These are phyloP conservation scores for Anisodus acutangulus DNA, from an alignment of 257 asterid genomes.

Conservation along the genomic window DNA sequence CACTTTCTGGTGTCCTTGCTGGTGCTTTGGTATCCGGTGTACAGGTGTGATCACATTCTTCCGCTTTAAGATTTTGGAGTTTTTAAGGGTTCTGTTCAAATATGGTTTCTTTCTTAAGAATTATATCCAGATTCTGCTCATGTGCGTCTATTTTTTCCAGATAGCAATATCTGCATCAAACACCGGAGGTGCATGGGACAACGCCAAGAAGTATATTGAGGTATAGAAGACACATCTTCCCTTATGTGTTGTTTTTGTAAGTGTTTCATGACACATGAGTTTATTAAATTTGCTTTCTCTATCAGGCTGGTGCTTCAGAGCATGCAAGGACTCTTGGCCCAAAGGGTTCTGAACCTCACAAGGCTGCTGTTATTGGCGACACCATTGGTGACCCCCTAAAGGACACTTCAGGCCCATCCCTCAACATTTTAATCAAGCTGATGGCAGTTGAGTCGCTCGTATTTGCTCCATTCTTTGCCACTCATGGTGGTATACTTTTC, in stretches of 20 bases:
- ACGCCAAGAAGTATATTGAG: constrained; percentile 58
- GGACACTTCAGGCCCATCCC: constrained; percentile 61
- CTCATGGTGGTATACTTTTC: constrained; percentile 54
- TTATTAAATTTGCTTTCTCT: background rate
- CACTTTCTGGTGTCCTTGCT: constrained; percentile 88
- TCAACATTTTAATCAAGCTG: constrained; percentile 57
- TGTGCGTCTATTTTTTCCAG: constrained; percentile 25
- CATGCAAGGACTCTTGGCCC: constrained; percentile 55
- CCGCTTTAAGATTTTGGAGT: background rate
- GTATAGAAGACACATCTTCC: constrained; percentile 31
- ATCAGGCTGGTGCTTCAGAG: constrained; percentile 59
- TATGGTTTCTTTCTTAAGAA: background rate
- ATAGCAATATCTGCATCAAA: constrained; percentile 59
- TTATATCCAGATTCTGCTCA: background rate
- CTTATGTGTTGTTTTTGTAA: background rate
- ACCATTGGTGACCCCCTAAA: constrained; percentile 58
- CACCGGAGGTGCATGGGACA: constrained; percentile 66
- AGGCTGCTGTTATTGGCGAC: constrained; percentile 61
- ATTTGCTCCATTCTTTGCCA: constrained; percentile 57
- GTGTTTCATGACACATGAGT: background rate
- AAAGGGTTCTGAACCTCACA: constrained; percentile 60
- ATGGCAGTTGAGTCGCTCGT: constrained; percentile 61
- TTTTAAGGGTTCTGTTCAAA: background rate
- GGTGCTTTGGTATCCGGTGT: constrained; percentile 94
- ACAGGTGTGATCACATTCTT: constrained; percentile 55